Conservation (phyloP, 2,329 filamentous ascomycete species). For the Paraconiothyrium brasiliense region DNA sequence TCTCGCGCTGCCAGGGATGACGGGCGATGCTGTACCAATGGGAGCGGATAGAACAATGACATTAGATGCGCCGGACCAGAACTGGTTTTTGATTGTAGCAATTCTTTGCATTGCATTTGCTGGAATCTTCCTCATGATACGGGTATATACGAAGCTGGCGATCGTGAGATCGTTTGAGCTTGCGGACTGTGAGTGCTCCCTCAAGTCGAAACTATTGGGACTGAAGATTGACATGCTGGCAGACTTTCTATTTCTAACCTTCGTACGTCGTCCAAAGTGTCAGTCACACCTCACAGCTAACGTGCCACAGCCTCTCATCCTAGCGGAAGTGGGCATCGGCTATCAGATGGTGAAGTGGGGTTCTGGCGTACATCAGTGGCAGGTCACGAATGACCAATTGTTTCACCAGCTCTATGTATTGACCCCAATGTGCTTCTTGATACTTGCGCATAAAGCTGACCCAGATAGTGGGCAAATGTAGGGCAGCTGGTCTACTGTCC, state of each 20-base stretch:
- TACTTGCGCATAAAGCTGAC: background rate
- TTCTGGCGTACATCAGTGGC: slow-evolving; percentile 43
- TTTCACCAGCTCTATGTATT: slow-evolving; percentile 38
- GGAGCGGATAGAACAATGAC: slow-evolving; percentile 36
- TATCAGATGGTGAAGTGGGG: slow-evolving; percentile 39
- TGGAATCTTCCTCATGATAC: slow-evolving; percentile 30
- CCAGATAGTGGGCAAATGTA: slow-evolving; percentile 33
- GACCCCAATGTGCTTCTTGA: background rate
- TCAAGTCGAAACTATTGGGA: background rate
- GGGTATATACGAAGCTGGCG: slow-evolving; percentile 35
- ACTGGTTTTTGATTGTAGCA: slow-evolving; percentile 35
- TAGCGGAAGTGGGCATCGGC: slow-evolving; percentile 32
- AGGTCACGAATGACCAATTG: slow-evolving; percentile 34
- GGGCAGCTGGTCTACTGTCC: slow-evolving; percentile 40
- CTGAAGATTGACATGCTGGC: slow-evolving; percentile 13
- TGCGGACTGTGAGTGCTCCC: slow-evolving; percentile 34
- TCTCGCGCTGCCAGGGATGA: slow-evolving; percentile 26
- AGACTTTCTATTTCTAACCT: slow-evolving; percentile 38
- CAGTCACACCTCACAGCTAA: slow-evolving; percentile 9
- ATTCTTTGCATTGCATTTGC: slow-evolving; percentile 33
- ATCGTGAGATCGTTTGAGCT: slow-evolving; percentile 34
- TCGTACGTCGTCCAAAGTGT: slow-evolving; percentile 21
- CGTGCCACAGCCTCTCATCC: slow-evolving; percentile 30
- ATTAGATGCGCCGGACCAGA: slow-evolving; percentile 29
- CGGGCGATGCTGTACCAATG: slow-evolving; percentile 25